Evolutionary conservation across 148 eudicot species (phyloP), one percentile per base, ranked within the genome.

Genomic region (Vaccinium vitisidaea): DNA sequence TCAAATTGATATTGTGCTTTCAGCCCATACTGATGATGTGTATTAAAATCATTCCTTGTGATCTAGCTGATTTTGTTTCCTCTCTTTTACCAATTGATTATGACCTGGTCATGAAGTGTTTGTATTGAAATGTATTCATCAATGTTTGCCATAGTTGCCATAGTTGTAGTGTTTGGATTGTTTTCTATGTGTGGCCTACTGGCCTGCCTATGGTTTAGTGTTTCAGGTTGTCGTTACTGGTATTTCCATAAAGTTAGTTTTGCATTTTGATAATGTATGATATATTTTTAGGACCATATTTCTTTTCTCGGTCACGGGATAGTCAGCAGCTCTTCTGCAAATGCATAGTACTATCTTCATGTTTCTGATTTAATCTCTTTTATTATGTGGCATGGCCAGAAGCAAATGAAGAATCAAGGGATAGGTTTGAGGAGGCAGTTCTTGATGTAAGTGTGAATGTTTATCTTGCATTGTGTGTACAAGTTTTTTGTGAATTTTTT

Each of bases 391-490:
- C 82, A 63, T 87, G 54, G 84, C 36, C 93, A 94, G 98, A 80
- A 67, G 89, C 79, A 77, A 87, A 73, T 48, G 82, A 61, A 63
- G 92, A 90, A 86, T 36, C 79, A 46, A 80, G 77, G 85, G 86
- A 88, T 55, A 75, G 73, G 55, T 86, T 83, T 84, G 89, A 85
- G 58, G 91, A 83, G 86, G 83, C 83, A 25, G 74, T 82, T 71
- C 70, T 73, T 23, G 80, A 80, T 84, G 98, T 95, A 92, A 90
- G 95, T 83, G 54, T 83, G 55, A 39, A 48, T 58, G 52, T 7
- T 76, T 76, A 46, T 48, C 21, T 58, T 58, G 6, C 3, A 4
- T 39, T 27, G 25, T 69, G 10, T 70, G 25, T 49, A 8, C 3
- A 6, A 23, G 36, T 50, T 25, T 76, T 49, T 49, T 81, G 12